phyloP scores from a whole-genome alignment of 225 moss, liverwort and hornwort genomes.

The Polytrichum formosum region DNA sequence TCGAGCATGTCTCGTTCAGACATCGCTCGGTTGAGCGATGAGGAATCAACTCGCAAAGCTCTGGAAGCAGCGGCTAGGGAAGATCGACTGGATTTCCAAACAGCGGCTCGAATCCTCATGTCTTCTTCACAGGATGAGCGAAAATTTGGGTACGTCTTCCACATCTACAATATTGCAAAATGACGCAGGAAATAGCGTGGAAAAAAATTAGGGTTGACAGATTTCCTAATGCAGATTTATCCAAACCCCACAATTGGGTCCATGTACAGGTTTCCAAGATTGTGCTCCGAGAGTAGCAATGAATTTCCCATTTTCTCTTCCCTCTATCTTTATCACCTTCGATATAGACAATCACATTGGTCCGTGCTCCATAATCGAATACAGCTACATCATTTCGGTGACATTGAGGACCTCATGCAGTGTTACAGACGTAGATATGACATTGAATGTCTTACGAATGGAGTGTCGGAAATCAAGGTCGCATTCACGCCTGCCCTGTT shows the following conservation, averaged over 20 bases:
- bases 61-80: conserved; percentile 78
- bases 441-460: background rate
- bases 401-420: background rate
- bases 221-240: no score
- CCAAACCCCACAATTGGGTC: background rate
- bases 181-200: no score
- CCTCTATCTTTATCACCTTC: no score
- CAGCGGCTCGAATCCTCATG: conserved; percentile 69
- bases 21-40: conserved; percentile 11
- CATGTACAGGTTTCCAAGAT: background rate
- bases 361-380: no score
- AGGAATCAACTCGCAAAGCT: conserved; percentile 43
- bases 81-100: conserved; percentile 69
- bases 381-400: background rate
- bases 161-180: background rate
- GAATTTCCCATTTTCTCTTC: no score
- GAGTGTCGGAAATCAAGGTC: background rate
- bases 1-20: conserved; percentile 17
- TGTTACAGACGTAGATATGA: background rate
- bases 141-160: conserved; percentile 58
- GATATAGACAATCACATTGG: no score
- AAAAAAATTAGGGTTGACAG: no score
- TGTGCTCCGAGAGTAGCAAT: no score
- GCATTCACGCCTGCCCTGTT: conserved; percentile 1
- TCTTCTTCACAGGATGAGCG: conserved; percentile 45